Evolutionary conservation across 768 basidiomycete genomes (phyloP).

Genomic region (Suillus subluteus): DNA sequence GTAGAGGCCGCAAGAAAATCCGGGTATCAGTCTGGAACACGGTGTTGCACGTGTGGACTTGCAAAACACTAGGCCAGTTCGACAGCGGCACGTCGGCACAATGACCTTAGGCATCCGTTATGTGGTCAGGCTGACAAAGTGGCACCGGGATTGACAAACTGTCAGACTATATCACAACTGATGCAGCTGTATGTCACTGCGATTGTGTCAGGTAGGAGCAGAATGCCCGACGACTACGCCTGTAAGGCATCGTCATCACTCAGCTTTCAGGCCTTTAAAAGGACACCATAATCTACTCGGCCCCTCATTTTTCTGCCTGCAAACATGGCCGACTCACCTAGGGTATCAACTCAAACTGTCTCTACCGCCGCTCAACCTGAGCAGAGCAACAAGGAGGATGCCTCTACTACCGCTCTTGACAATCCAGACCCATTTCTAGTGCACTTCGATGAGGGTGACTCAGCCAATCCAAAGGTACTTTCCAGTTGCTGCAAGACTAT

Average conservation of each 20-base stretch:
- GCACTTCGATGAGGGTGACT: slow-evolving; percentile 40
- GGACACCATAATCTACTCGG: background rate
- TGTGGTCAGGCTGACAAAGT: background rate
- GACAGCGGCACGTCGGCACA: background rate
- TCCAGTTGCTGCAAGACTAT: slow-evolving; percentile 7
- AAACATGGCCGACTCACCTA: background rate
- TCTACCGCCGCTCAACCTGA: background rate
- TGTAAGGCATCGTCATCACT: background rate
- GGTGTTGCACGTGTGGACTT: background rate
- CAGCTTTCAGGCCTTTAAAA: background rate
- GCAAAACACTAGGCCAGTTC: too few species aligned
- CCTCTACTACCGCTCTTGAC: background rate
- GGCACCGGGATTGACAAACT: background rate
- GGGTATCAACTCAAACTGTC: background rate
- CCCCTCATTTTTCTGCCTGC: background rate
- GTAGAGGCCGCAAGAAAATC: too few species aligned
- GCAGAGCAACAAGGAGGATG: background rate
- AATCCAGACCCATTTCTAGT: slow-evolving; percentile 35
- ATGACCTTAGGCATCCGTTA: background rate
- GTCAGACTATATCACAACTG: background rate
- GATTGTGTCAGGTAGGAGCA: background rate
- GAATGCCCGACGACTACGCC: background rate
- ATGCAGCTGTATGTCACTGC: background rate
- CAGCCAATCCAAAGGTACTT: slow-evolving; percentile 50
- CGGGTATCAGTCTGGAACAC: too few species aligned